These are phyloP conservation scores for Sporothrix euskadiensis DNA, from an alignment of 2,329 filamentous ascomycete genomes.

Conservation along the genomic window DNA sequence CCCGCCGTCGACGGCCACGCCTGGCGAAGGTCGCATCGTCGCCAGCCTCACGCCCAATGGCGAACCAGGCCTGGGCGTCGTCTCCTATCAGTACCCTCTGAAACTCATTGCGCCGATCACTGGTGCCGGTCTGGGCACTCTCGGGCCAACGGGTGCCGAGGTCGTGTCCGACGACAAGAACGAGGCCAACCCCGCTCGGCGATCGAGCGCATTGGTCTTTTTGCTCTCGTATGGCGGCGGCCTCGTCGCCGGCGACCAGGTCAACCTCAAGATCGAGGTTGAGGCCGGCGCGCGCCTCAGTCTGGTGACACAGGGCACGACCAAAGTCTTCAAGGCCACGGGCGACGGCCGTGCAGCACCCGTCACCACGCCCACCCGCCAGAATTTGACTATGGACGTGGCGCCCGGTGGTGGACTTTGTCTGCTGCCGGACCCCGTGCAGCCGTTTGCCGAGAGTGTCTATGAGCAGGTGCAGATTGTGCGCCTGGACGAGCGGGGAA, in stretches of 20 bases:
- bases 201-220: conserved; percentile 76
- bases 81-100: conserved; percentile 90
- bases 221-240: conserved; percentile 93
- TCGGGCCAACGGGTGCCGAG: not conserved
- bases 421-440: conserved; percentile 85
- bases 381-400: conserved; percentile 56
- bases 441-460: conserved; percentile 80
- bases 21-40: conserved; percentile 77
- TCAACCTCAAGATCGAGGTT: conserved; percentile 71
- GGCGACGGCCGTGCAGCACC: conserved; percentile 18
- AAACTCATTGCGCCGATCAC: conserved; percentile 81
- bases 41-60: conserved; percentile 70
- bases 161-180: not conserved
- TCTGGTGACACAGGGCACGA: conserved; percentile 74
- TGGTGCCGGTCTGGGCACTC: not conserved
- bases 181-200: conserved; percentile 39
- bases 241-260: conserved; percentile 81
- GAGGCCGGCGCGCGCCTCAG: conserved; percentile 65
- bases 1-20: conserved; percentile 67
- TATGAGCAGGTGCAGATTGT: conserved; percentile 87
- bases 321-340: conserved; percentile 86
- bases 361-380: conserved; percentile 49
- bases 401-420: conserved; percentile 57
- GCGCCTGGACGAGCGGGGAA: conserved; percentile 52
- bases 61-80: conserved; percentile 68